phyloP scores from a whole-genome alignment of 2,329 filamentous ascomycete species.

The Trichoderma lentiforme region DNA sequence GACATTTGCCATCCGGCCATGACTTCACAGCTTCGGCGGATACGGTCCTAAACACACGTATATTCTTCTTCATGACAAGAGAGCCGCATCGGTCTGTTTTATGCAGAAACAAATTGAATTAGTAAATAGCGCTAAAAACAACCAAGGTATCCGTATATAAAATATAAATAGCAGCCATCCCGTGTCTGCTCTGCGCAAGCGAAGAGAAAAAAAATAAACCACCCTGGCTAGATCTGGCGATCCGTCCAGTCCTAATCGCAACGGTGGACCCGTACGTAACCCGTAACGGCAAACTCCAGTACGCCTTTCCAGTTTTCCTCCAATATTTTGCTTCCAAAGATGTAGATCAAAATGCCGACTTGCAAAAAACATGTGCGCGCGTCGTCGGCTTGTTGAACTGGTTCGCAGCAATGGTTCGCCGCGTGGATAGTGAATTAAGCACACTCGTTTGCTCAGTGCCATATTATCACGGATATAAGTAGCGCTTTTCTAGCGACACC shows the following conservation, averaged over 20 bases:
- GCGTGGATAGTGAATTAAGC: not conserved
- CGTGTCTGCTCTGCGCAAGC: not conserved
- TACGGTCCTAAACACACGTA: not conserved
- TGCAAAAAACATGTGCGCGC: not conserved
- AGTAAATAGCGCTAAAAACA: not conserved
- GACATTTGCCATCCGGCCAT: rapidly evolving
- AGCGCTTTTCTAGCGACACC: not conserved
- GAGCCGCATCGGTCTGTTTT: not conserved
- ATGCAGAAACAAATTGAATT: not conserved
- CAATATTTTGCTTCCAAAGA: not conserved
- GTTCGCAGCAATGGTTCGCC: not conserved
- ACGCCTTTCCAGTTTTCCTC: not conserved
- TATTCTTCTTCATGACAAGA: not conserved
- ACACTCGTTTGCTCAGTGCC: not conserved
- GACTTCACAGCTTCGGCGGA: not conserved
- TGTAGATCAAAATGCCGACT: not conserved
- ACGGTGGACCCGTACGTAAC: not conserved
- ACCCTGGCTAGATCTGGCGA: not conserved
- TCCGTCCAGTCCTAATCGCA: not conserved
- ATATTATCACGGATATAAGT: not conserved
- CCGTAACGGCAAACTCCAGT: not conserved
- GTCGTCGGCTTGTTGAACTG: not conserved
- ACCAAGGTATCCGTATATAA: not conserved
- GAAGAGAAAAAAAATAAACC: not conserved
- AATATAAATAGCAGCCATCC: not conserved